These are phyloP conservation scores for Malus hybrid DNA, from an alignment of 331 rosid genomes.

Conservation along the genomic window DNA sequence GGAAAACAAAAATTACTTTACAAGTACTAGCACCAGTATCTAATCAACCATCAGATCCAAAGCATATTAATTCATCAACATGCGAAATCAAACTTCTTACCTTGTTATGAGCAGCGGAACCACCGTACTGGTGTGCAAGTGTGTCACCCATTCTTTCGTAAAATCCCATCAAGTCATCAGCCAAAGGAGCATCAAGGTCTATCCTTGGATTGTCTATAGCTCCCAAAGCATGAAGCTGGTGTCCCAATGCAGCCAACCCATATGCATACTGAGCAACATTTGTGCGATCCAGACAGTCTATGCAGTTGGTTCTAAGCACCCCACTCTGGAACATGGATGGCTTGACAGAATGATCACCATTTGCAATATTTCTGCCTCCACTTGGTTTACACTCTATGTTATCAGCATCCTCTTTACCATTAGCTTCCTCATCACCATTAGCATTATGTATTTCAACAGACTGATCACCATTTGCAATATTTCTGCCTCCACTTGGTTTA, in stretches of 20 bases:
- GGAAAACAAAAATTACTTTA: neutral
- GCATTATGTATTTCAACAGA: slow-evolving; percentile 8
- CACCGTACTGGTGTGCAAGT: slow-evolving; percentile 51
- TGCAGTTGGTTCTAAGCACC: slow-evolving; percentile 49
- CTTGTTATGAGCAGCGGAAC: slow-evolving; percentile 56
- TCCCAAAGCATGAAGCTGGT: slow-evolving; percentile 42
- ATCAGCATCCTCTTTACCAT: slow-evolving; percentile 15
- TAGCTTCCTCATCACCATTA: neutral
- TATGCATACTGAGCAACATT: slow-evolving; percentile 54
- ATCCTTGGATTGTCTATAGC: slow-evolving; percentile 26
- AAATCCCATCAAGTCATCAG: slow-evolving; percentile 44
- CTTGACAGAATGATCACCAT: slow-evolving; percentile 23
- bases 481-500: slow-evolving; percentile 12
- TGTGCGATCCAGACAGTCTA: slow-evolving; percentile 51
- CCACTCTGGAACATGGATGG: slow-evolving; percentile 29
- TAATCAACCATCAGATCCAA: neutral
- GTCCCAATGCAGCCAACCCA: slow-evolving; percentile 48
- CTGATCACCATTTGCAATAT: slow-evolving; percentile 24
- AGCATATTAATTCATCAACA: neutral
- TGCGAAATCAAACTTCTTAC: slow-evolving; percentile 1
- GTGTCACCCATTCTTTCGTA: slow-evolving; percentile 56
- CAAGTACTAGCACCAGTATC: neutral
- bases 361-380: slow-evolving; percentile 17
- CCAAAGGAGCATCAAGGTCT: slow-evolving; percentile 35
- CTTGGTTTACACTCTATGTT: slow-evolving; percentile 4